These are phyloP conservation scores for Rubia balearica DNA, from an alignment of 305 asterid species.

Conservation along the genomic window DNA sequence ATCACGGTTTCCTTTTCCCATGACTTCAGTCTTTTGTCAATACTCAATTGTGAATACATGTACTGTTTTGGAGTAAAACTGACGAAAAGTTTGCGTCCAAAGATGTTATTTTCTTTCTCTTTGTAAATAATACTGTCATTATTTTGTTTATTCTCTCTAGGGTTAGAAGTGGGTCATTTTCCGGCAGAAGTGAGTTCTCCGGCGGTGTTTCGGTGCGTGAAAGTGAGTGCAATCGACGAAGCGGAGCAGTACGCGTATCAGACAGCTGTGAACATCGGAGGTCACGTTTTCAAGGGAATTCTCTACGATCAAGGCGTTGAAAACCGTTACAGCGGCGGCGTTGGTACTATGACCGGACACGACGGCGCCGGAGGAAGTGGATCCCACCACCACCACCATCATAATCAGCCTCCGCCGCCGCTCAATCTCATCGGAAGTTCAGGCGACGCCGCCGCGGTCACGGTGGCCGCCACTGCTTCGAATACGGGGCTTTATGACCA, in stretches of 20 bases:
- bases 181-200: constrained; percentile 61
- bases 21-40: not conserved
- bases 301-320: constrained; percentile 77
- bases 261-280: constrained; percentile 71
- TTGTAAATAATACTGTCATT: not conserved
- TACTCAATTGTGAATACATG: not conserved
- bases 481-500: constrained; percentile 38
- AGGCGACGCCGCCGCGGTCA: constrained; percentile 19
- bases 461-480: constrained; percentile 16
- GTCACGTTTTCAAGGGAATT: constrained; percentile 77
- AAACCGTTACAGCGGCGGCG: constrained; percentile 28
- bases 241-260: constrained; percentile 69
- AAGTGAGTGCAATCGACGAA: constrained; percentile 69
- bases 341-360: constrained; percentile 23
- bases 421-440: constrained; percentile 36
- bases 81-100: constrained; percentile 23
- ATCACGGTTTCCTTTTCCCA: constrained; percentile 9
- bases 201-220: constrained; percentile 70
- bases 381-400: constrained; percentile 17
- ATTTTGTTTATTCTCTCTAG: constrained; percentile 24
- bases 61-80: constrained; percentile 52
- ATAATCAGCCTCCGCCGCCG: constrained; percentile 22
- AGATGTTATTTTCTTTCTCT: not conserved
- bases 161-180: constrained; percentile 64
- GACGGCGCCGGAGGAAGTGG: constrained; percentile 34